phyloP scores from a whole-genome alignment of 257 asterid species.

The Solanum paucissectum region DNA sequence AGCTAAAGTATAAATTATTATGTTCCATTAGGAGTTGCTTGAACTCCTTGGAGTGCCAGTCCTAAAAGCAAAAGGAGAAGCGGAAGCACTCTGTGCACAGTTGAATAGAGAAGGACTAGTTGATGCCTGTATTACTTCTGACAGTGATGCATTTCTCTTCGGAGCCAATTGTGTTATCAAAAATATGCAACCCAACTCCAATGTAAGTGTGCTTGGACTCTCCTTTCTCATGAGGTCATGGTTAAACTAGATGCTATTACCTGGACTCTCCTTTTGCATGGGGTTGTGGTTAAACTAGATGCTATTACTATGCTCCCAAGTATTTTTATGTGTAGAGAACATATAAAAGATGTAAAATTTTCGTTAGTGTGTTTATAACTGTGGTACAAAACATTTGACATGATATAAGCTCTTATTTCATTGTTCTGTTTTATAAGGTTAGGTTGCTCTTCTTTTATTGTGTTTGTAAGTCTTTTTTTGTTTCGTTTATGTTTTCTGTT shows the following conservation, averaged over 20 bases:
- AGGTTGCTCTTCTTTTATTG: neutral
- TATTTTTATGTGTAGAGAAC: neutral
- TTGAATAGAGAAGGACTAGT: slow-evolving; percentile 72
- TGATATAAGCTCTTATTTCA: neutral
- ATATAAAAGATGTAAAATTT: neutral
- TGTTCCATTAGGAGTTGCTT: slow-evolving; percentile 59
- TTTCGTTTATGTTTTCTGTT: neutral
- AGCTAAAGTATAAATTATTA: neutral
- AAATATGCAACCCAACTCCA: slow-evolving; percentile 59
- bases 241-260: neutral
- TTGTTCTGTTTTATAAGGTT: neutral
- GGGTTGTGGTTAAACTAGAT: neutral
- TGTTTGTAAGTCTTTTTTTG: neutral
- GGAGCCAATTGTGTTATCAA: slow-evolving; percentile 84
- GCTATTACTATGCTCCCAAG: neutral
- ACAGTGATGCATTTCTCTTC: slow-evolving; percentile 81
- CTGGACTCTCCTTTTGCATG: neutral
- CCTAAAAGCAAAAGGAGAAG: slow-evolving; percentile 78
- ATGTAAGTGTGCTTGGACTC: slow-evolving; percentile 30
- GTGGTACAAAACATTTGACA: neutral
- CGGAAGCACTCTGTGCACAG: slow-evolving; percentile 94
- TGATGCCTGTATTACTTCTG: slow-evolving; percentile 94
- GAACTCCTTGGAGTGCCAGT: slow-evolving; percentile 90
- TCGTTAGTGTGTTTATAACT: neutral
- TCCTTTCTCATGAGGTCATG: neutral